Evolutionary conservation across 306 rosid species (phyloP), one percentile per base, ranked within the genome.

Genomic region (Rosa chinensis): DNA sequence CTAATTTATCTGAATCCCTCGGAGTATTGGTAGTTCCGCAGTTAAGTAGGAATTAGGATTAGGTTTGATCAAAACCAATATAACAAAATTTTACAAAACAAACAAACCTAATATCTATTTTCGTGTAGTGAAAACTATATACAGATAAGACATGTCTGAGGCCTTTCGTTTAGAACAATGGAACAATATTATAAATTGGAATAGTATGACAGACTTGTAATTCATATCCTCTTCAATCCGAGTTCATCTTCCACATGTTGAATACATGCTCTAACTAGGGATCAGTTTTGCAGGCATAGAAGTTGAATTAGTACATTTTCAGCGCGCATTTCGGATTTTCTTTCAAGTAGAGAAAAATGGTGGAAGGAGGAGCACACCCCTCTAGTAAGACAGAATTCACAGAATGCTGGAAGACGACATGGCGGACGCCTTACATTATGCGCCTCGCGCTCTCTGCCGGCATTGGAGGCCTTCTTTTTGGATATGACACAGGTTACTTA

Each of bases 361-460:
- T 89, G 88, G 93, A 88, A 44, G 94, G 88, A 0, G 93, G 81
- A 13, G 76, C 48, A 18, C 40, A 39, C 16, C 77, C 23, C 23
- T 74, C 84, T 1, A 87, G 80, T 28, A 87, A 76, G 83, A 80
- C 93, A 2, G 90, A 84, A 39, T 86, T 88, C 75, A 67, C 85
- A 47, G 92, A 90, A 82, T 90, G 95, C 70, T 90, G 89, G 89
- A 80, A 55, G 16, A 89, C 90, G 55, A 73, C 87, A 76, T 85
- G 85, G 80, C 83, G 43, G 73, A 90, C 89, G 0, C 97, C 97
- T 1, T 90, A 90, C 73, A 81, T 91, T n/a, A 86, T 93, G 95
- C 90, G 90, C 16, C 97, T 93, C 18, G 98, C 98, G 40, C 37
- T 90, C 10, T 89, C 98, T 49, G 97, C 97, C 5, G 97, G 94